phyloP scores from a whole-genome alignment of 345 rosid species.

The Euphorbia lathyris region DNA sequence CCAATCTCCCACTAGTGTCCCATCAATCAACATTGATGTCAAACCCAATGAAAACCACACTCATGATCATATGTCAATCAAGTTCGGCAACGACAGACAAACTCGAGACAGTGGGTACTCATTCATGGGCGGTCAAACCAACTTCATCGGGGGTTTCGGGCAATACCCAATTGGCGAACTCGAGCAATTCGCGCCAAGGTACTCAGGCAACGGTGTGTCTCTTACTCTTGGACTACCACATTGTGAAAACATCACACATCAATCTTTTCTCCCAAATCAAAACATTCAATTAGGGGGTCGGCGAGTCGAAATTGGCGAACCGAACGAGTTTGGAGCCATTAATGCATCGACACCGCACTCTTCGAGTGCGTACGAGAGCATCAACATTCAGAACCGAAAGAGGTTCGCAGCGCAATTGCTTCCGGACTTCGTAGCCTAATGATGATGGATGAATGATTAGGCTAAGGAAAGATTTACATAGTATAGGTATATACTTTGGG shows the following conservation, averaged over 20 bases:
- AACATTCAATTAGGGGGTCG: slow-evolving; percentile 81
- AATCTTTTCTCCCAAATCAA: slow-evolving; percentile 69
- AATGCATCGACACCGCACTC: slow-evolving; percentile 52
- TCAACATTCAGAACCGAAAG: slow-evolving; percentile 79
- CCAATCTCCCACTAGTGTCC: slow-evolving; percentile 42
- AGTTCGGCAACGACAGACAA: slow-evolving; percentile 57
- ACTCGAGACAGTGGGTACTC: slow-evolving; percentile 72
- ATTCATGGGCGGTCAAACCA: slow-evolving; percentile 62
- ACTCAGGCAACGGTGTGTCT: slow-evolving; percentile 77
- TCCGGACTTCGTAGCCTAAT: slow-evolving; percentile 86
- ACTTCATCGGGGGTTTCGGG: slow-evolving; percentile 78
- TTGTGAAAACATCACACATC: slow-evolving; percentile 80
- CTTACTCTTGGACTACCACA: slow-evolving; percentile 91
- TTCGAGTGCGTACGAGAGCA: slow-evolving; percentile 63
- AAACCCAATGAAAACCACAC: slow-evolving; percentile 43
- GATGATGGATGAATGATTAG: no score
- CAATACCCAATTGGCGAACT: slow-evolving; percentile 88
- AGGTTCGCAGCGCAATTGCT: slow-evolving; percentile 81
- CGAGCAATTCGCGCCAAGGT: slow-evolving; percentile 68
- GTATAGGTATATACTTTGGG: slow-evolving; percentile 68
- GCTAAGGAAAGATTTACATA: slow-evolving; percentile 45
- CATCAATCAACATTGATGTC: slow-evolving; percentile 44
- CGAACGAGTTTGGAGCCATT: slow-evolving; percentile 56
- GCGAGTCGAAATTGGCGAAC: slow-evolving; percentile 64
- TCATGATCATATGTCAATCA: slow-evolving; percentile 49